Base-by-base conservation (phyloP, 331 rosid genomes). In the Quercus tomentella region DNA sequence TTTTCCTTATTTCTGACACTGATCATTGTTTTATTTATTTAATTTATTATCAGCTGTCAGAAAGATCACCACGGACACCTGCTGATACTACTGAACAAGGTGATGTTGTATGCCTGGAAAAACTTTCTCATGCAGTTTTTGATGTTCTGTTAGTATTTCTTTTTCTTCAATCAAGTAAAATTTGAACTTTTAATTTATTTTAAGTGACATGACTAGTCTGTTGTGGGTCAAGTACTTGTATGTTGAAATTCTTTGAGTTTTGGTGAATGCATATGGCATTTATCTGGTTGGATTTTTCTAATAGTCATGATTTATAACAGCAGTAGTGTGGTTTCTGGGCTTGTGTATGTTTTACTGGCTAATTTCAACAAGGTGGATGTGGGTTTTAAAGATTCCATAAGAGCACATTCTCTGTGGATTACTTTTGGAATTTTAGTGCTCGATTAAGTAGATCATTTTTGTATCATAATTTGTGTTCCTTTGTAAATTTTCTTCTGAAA, bases 41-140 rank as follows among this genome's bases (percentile, higher is more conserved):
- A 37, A 37, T 43, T 77, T 54, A 43, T 77, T 89, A 82, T 81
- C 89, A 95, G 98, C 86, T 95, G 93, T 90, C 97, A 82, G 91
- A 84, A 84, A 92, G 87, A 81, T 89, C 94, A 71, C 87, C 89
- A 17, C 90, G 54, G 78, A 83, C 86, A 73, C 86, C 87, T 37
- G 68, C 82, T 51, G 93, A 88, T 66, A 76, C 79, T 83, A 94
- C 85, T 56, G 98, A 92, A 86, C 96, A 91, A 92, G 98, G 98
- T 92, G 90, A 91, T 82, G 84, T 88, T 83, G 85, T 84, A 76
- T 81, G 83, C 90, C 76, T 45, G 77, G 87, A 45, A 86, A 86
- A 79, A 74, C 87, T 82, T 81, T 89, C 81, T 80, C 78, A 69
- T 84, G 79, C 85, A 81, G 76, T 85, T 85, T 86, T 56, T 83